Percentiles rank a stretch among this genome's conserved stretches.
These are phyloP conservation scores for Candida tammaniensis DNA, from an alignment of 805 yeast genomes.

Conservation along the genomic window DNA sequence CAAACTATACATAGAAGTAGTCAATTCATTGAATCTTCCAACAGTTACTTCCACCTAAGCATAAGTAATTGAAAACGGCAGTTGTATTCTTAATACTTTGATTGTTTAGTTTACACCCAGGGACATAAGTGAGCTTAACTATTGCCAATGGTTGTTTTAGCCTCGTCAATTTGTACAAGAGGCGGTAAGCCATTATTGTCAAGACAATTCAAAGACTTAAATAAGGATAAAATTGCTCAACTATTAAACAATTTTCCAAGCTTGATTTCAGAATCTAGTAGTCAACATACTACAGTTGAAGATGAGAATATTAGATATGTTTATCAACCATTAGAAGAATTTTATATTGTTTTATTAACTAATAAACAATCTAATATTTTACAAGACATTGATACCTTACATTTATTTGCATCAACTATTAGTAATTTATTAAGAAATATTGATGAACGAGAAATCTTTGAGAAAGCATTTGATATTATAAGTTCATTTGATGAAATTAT, in stretches of 20 bases:
- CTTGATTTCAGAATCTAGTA: conserved; percentile 62
- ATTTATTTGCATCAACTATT: conserved; percentile 78
- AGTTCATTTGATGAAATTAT: conserved; percentile 94
- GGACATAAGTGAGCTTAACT: too few species aligned
- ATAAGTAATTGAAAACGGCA: too few species aligned
- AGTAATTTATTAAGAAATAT: conserved; percentile 66
- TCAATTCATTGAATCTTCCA: too few species aligned
- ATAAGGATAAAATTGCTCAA: conserved; percentile 82
- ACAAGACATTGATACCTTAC: conserved; percentile 91
- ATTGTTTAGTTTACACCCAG: too few species aligned
- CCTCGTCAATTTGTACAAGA: conserved; percentile 92
- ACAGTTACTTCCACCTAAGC: too few species aligned
- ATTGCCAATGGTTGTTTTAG: conserved; percentile 79
- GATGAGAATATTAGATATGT: conserved; percentile 90
- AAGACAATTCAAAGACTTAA: conserved; percentile 84
- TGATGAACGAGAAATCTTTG: conserved; percentile 81
- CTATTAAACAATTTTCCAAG: conserved; percentile 83
- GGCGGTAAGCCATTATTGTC: conserved; percentile 90
- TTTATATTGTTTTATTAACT: conserved; percentile 86
- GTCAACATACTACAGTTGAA: conserved; percentile 92
- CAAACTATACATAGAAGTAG: too few species aligned
- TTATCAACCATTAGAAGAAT: conserved; percentile 93
- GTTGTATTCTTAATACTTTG: too few species aligned
- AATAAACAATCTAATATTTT: conserved; percentile 87
- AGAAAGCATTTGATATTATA: conserved; percentile 82